Evolutionary conservation across 352 stramenopile genomes (phyloP), one percentile per base, ranked within the genome.

Genomic region (Phytophthora macrochlamydospora): DNA sequence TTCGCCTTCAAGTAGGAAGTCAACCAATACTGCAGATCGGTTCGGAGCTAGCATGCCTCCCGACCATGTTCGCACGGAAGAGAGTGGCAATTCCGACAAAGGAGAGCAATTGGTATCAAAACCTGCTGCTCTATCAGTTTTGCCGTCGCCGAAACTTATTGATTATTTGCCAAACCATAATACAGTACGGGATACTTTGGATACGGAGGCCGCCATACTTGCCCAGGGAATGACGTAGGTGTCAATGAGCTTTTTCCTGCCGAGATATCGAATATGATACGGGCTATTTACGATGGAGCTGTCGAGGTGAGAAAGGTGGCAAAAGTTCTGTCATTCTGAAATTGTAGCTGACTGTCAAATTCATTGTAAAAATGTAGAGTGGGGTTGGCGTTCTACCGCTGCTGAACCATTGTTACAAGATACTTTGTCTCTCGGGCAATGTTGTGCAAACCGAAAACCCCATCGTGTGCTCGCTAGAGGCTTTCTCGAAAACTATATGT

Each of bases 241-340:
- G 18, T 24, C 18, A 24, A 24, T 24, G 18, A 24, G 18, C 42
- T 42, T 6, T 1, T 71, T 32, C 31, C 57, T 51, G 28, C 6
- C 29, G 52, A 59, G 30, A 9, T 43, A 24, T 6, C 60, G 4
- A 29, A 57, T 11, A 73, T 69, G 59, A 12, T 61, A 9, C 50
- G 38, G 13, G 35, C 53, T 51, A 32, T 73, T n/a, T 51, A 62
- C 42, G 50, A 30, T 5, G 59, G 56, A 43, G 35, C 18, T 8
- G 45, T 35, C 0, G 53, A 60, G 60, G 65, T 69, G 40, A 13
- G 59, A 38, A 33, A n/a, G 35, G 35, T 11, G 35, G 9, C 9
- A 40, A 40, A 40, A 40, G 6, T 11, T 6, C 9, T 11, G 35
- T 11, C 35, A 11, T 11, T 6, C 35, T 11, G 35, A 40, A 40